These are phyloP conservation scores for Penicillium cinerascens DNA, from an alignment of 495 filamentous ascomycete species.

Conservation along the genomic window DNA sequence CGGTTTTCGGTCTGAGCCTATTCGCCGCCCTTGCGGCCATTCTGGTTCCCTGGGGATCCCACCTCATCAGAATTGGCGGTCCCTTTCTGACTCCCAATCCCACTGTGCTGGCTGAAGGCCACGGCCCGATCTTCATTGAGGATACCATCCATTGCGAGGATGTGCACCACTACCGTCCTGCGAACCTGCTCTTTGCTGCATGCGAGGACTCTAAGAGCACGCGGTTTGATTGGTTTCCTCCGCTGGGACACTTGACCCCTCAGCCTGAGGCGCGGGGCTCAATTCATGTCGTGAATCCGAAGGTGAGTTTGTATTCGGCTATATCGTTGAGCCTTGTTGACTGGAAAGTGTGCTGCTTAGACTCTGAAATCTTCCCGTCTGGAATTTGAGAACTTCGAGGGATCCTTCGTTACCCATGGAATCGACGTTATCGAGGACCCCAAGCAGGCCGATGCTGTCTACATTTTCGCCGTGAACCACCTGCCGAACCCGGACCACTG, in stretches of 20 bases:
- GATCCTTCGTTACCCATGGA: conserved; percentile 57
- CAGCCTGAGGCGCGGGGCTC: conserved; percentile 36
- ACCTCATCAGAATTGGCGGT: conserved; percentile 28
- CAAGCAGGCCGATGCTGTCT: conserved; percentile 43
- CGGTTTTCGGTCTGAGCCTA: conserved; percentile 27
- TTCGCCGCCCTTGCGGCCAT: conserved; percentile 32
- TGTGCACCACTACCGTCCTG: conserved; percentile 52
- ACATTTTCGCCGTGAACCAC: conserved; percentile 62
- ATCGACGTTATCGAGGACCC: conserved; percentile 54
- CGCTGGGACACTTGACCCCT: conserved; percentile 38
- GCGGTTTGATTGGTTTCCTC: conserved; percentile 56
- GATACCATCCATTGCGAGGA: conserved; percentile 59
- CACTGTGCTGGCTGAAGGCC: conserved; percentile 30
- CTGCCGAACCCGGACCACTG: conserved; percentile 42
- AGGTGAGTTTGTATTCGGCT: conserved; percentile 22
- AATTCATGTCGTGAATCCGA: conserved; percentile 54
- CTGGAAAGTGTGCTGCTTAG: conserved; percentile 22
- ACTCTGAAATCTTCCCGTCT: conserved; percentile 49
- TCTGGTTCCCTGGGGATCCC: conserved; percentile 30
- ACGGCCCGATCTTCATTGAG: conserved; percentile 39
- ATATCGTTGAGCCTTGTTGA: not conserved
- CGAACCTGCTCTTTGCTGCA: conserved; percentile 52
- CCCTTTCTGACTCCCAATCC: conserved; percentile 23
- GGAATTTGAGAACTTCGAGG: conserved; percentile 47
- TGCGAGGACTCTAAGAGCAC: conserved; percentile 47